Conservation (phyloP, 768 basidiomycete genomes). For the Hydnomerulius pinastri region DNA sequence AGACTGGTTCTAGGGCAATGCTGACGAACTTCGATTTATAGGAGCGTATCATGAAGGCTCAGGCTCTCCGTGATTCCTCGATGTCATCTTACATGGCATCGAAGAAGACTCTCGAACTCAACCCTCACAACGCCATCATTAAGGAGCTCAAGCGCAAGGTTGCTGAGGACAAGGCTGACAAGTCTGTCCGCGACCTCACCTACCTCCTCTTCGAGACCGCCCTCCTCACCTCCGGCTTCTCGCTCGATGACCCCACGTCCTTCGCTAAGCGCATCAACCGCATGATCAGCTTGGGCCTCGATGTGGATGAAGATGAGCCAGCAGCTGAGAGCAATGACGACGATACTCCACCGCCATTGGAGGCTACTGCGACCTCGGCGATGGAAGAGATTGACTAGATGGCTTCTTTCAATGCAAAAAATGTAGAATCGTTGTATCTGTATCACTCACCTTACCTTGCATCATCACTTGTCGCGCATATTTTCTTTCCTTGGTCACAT, state of each 20-base stretch:
- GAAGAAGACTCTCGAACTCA: constrained; percentile 97
- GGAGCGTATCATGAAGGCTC: constrained; percentile 99
- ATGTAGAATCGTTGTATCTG: constrained; percentile 23
- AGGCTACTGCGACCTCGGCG: constrained; percentile 69
- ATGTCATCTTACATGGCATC: constrained; percentile 99
- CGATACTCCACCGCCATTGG: constrained; percentile 52
- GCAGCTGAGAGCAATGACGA: constrained; percentile 38
- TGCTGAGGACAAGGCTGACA: constrained; percentile 96
- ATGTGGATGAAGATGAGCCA: constrained; percentile 76
- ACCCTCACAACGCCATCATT: constrained; percentile 89
- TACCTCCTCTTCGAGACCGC: constrained; percentile 97
- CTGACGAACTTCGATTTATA: constrained; percentile 24
- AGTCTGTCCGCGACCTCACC: constrained; percentile 96
- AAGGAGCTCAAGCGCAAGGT: constrained; percentile 97
- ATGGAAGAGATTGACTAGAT: constrained; percentile 97
- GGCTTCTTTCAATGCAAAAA: neutral
- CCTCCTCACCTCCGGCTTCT: constrained; percentile 92
- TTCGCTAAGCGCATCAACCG: constrained; percentile 97
- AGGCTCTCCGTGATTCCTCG: constrained; percentile 92
- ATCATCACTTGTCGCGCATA: constrained; percentile 25
- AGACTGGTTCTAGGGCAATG: neutral
- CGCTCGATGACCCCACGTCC: constrained; percentile 91
- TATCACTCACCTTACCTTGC: constrained; percentile 23
- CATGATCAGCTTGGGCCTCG: constrained; percentile 91
- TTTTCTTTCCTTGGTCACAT: constrained; percentile 20